phyloP scores from a whole-genome alignment of 352 stramenopile genomes.

The Thraustochytrium aureum region DNA sequence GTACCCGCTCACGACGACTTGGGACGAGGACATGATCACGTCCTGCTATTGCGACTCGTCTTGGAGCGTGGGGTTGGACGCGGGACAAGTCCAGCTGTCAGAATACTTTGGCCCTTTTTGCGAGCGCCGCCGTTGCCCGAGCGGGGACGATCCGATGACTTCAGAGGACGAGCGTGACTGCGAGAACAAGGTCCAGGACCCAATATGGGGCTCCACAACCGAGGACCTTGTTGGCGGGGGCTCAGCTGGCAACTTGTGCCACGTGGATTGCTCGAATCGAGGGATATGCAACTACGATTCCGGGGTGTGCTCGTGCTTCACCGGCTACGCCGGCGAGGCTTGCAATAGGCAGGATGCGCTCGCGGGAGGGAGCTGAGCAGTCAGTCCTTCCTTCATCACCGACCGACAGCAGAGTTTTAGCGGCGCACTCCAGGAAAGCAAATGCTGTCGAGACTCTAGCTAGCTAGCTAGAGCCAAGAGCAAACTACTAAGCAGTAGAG shows the following conservation, averaged over 20 bases:
- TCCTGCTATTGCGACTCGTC: conserved; percentile 70
- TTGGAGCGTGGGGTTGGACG: conserved; percentile 66
- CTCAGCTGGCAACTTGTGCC: conserved; percentile 73
- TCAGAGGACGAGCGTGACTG: conserved; percentile 78
- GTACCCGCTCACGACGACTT: conserved; percentile 64
- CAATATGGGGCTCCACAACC: neutral
- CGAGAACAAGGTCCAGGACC: conserved; percentile 49
- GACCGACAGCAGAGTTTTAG: too few relatives aligned
- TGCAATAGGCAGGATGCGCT: conserved; percentile 57
- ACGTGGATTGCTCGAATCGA: conserved; percentile 86
- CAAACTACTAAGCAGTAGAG: too few relatives aligned
- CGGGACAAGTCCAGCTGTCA: conserved; percentile 70
- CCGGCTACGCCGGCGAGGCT: conserved; percentile 66
- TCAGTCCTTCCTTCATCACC: neutral
- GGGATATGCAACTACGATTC: conserved; percentile 80
- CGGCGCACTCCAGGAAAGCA: too few relatives aligned
- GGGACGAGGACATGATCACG: conserved; percentile 84
- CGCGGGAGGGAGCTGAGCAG: neutral
- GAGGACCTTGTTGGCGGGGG: conserved; percentile 17
- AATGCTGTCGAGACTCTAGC: too few relatives aligned
- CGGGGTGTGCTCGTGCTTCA: conserved; percentile 80
- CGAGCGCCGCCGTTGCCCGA: conserved; percentile 73
- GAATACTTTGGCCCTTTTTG: conserved; percentile 84
- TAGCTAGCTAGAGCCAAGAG: too few relatives aligned
- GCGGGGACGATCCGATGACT: conserved; percentile 78